Evolutionary conservation across 169 alveolate species (phyloP).

Genomic region (Blepharisma undulans): DNA sequence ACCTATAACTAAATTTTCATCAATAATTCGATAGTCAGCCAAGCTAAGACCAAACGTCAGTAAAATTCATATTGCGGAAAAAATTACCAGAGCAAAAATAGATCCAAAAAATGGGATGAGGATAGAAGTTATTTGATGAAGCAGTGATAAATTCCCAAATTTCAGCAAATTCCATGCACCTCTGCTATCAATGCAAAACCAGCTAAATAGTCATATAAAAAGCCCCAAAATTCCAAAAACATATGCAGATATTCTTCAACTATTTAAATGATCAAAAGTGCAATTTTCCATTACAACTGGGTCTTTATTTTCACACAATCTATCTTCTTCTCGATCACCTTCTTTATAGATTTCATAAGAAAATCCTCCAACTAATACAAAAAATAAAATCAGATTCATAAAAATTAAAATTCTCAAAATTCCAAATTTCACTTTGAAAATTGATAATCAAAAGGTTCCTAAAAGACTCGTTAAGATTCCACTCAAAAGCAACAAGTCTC

Average conservation of each 20-base stretch:
- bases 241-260: neutral
- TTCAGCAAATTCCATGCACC: neutral
- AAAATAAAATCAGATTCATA: too few relatives aligned
- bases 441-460: neutral
- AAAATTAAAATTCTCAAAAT: neutral
- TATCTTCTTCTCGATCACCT: neutral
- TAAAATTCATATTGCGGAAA: neutral
- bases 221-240: neutral
- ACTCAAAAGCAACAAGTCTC: neutral
- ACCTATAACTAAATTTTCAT: neutral
- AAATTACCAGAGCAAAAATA: neutral
- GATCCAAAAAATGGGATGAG: neutral
- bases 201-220: neutral
- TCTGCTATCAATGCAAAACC: neutral
- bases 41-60: neutral
- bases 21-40: neutral
- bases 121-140: neutral
- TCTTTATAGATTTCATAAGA: neutral
- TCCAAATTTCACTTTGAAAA: neutral
- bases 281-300: neutral
- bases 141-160: neutral
- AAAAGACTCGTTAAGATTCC: neutral
- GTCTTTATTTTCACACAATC: neutral
- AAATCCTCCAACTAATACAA: neutral
- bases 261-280: neutral